Evolutionary conservation across 805 yeast genomes (phyloP).

Genomic region (Sungouiozyma intestinalis): DNA sequence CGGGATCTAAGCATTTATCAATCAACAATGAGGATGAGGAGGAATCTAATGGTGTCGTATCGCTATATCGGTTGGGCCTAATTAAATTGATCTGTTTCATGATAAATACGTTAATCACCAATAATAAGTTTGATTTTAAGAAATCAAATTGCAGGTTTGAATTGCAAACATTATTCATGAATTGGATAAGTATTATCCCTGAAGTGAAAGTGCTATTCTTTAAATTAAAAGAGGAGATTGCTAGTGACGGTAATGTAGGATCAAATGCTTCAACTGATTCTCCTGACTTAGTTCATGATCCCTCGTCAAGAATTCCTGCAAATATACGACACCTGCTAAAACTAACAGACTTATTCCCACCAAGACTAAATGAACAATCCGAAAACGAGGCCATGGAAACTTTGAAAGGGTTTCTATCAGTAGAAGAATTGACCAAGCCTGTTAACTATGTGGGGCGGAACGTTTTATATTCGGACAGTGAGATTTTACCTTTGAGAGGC

Average conservation of each 20-base stretch:
- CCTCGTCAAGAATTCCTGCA: slow-evolving; percentile 1
- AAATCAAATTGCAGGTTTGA: slow-evolving; percentile 48
- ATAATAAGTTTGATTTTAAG: slow-evolving; percentile 35
- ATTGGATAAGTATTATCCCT: slow-evolving; percentile 54
- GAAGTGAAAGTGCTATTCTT: slow-evolving; percentile 55
- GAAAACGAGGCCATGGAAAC: slow-evolving; percentile 19
- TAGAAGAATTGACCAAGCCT: slow-evolving; percentile 13
- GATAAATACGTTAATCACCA: slow-evolving; percentile 42
- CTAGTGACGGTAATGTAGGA: background rate
- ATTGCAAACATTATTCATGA: slow-evolving; percentile 47
- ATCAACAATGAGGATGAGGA: slow-evolving; percentile 8
- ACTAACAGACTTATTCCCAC: slow-evolving; percentile 19
- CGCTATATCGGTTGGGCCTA: slow-evolving; percentile 31
- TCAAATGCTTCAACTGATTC: background rate
- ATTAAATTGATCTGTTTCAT: slow-evolving; percentile 52
- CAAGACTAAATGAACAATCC: slow-evolving; percentile 6
- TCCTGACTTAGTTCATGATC: background rate
- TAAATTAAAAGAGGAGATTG: slow-evolving; percentile 18
- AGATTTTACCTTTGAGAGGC: slow-evolving; percentile 15
- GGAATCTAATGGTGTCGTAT: slow-evolving; percentile 21
- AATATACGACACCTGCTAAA: slow-evolving; percentile 9
- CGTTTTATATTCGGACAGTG: slow-evolving; percentile 15
- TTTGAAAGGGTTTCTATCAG: slow-evolving; percentile 14
- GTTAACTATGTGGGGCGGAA: slow-evolving; percentile 19
- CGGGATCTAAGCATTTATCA: slow-evolving; percentile 22